phyloP scores from a whole-genome alignment of 768 basidiomycete species.

The Leucocoprinus sp. region DNA sequence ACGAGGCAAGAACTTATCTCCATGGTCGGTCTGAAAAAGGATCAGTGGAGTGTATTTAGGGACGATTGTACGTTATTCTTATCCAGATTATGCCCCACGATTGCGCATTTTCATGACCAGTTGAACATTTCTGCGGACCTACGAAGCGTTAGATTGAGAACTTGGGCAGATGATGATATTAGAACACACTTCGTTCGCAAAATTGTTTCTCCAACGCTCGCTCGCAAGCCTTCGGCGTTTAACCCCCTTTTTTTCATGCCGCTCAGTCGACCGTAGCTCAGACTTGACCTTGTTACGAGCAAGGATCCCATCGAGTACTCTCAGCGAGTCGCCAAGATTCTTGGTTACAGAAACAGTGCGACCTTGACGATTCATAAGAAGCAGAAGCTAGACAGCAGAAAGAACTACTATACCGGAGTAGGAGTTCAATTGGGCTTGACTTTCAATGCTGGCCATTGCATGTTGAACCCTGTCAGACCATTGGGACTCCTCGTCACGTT shows the following conservation, averaged over 20 bases:
- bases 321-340: constrained; percentile 40
- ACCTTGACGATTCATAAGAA: constrained; percentile 31
- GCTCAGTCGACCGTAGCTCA: constrained; percentile 39
- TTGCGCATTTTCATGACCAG: constrained; percentile 72
- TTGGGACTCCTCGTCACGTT: constrained; percentile 24
- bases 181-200: constrained; percentile 63
- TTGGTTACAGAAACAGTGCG: constrained; percentile 47
- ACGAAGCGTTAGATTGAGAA: constrained; percentile 3
- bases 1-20: background rate
- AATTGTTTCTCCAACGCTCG: constrained; percentile 71
- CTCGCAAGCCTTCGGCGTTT: constrained; percentile 70
- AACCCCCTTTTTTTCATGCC: constrained; percentile 80
- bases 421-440: constrained; percentile 33
- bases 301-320: constrained; percentile 42
- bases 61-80: constrained; percentile 8
- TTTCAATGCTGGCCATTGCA: constrained; percentile 19
- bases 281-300: constrained; percentile 44
- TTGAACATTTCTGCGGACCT: constrained; percentile 82
- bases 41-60: constrained; percentile 3
- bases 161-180: background rate
- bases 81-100: constrained; percentile 48
- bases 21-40: too few species aligned
- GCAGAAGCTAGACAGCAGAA: constrained; percentile 5
- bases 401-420: constrained; percentile 43
- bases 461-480: constrained; percentile 26